Evolutionary conservation across 306 rosid species (phyloP), one percentile per base, ranked within the genome.

Genomic region (Trichosanthes truncata): DNA sequence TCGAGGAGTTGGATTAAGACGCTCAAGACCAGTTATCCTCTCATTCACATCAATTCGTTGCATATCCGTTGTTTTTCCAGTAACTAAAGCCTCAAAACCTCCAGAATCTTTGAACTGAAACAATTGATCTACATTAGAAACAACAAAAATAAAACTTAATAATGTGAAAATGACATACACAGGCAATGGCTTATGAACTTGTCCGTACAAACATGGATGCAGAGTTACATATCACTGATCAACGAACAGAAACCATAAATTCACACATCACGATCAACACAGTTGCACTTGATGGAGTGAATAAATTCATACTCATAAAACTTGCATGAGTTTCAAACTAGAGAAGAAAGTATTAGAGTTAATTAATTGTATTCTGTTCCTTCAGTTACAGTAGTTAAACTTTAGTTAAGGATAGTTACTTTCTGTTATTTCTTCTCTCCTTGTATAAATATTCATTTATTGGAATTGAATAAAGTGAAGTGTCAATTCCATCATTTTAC

Each of bases 61-160:
- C 87, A 89, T 74, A 29, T 89, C 98, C 5, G 91, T 88, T 17
- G 90, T 89, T 90, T 87, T 93, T 65, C 99, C 99, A 7, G 97
- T 79, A 78, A 96, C 93, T 76, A 93, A 86, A 66, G 93, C 94
- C 87, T 90, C 92, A 80, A 95, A 93, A 53, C 97, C 97, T 77
- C 97, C 98, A 72, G 99, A 87, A 87, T 96, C 99, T 79, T 93
- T 91, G 84, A 96, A 96, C 98, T 96, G 91, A 86, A 80, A 84
- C 61, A 45, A 76, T 74, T 55, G 79, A 56, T 78, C 85, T 57
- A 73, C 68, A 77, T 29, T 85, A 73, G 77, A 17, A 73, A 48
- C 77, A 73, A n/a, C 78, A 81, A 83, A 57, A 83, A 49, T 23
- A 17, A 20, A 57, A 53, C 79, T 76, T 35, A 52, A 76, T 52